These are phyloP conservation scores for Platanus orientalis DNA, from an alignment of 164 flowering plant genomes.

Conservation along the genomic window DNA sequence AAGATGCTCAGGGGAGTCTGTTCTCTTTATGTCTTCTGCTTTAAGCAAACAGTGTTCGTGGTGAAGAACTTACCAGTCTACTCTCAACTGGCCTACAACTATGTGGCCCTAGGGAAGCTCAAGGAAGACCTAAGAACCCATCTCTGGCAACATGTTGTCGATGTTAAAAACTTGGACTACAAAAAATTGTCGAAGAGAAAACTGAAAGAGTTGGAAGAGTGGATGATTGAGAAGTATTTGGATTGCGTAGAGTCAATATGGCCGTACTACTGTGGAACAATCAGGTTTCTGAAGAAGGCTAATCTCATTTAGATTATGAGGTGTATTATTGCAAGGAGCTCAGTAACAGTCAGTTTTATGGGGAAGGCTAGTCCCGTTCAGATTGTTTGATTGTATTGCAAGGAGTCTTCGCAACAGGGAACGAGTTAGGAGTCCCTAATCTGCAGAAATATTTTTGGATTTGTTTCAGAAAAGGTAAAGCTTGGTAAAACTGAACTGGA, in stretches of 20 bases:
- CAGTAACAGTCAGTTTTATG: too few relatives aligned
- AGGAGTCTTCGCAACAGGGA: too few relatives aligned
- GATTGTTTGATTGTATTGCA: too few relatives aligned
- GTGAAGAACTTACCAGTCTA: constrained; percentile 48
- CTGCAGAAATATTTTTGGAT: too few relatives aligned
- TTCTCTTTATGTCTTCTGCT: constrained; percentile 58
- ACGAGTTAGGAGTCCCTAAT: too few relatives aligned
- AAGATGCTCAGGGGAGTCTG: constrained; percentile 48
- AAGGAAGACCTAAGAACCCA: constrained; percentile 30
- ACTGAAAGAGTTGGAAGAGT: constrained; percentile 37
- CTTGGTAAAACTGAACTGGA: too few relatives aligned
- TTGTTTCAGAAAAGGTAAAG: too few relatives aligned
- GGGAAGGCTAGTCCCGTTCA: too few relatives aligned
- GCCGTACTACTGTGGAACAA: constrained; percentile 76
- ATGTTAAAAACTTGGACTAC: constrained; percentile 46
- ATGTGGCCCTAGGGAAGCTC: constrained; percentile 48
- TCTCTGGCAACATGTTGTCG: constrained; percentile 43
- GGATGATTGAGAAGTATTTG: constrained; percentile 54
- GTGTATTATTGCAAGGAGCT: not conserved
- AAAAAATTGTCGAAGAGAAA: constrained; percentile 31
- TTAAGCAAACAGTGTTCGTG: constrained; percentile 49
- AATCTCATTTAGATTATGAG: constrained; percentile 53
- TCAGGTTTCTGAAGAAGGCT: constrained; percentile 77
- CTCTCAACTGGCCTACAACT: constrained; percentile 29
- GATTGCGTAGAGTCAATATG: constrained; percentile 70